Percentiles rank a stretch among this genome's conserved stretches.
phyloP scores from a whole-genome alignment of 169 alveolate genomes.

The Plasmodium falciparum region DNA sequence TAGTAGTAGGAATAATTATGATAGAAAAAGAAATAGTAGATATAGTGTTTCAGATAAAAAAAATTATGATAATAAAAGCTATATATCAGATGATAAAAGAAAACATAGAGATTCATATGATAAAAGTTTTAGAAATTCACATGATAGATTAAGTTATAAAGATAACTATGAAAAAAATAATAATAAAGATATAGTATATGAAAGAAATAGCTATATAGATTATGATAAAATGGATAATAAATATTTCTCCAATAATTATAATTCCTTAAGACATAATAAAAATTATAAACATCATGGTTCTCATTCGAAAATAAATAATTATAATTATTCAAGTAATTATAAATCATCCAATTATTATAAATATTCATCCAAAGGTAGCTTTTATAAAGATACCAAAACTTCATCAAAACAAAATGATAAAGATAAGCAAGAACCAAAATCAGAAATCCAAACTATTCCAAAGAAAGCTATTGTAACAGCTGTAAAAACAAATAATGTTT shows the following conservation, averaged over 20 bases:
- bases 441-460: conserved; percentile 56
- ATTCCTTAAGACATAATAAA: conserved; percentile 51
- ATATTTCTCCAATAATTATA: conserved; percentile 57
- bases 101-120: conserved; percentile 43
- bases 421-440: conserved; percentile 39
- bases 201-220: conserved; percentile 48
- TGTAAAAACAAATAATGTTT: conserved; percentile 65
- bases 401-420: conserved; percentile 33
- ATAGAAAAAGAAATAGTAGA: conserved; percentile 46
- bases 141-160: conserved; percentile 49
- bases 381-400: conserved; percentile 17
- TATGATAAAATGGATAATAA: conserved; percentile 72
- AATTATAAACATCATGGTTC: conserved; percentile 29
- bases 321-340: conserved; percentile 31
- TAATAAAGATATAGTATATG: conserved; percentile 24
- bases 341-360: conserved; percentile 55
- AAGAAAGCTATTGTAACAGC: conserved; percentile 69
- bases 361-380: conserved; percentile 35
- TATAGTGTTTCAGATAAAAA: conserved; percentile 31
- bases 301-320: conserved; percentile 43
- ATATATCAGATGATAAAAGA: conserved; percentile 44
- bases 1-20: conserved; percentile 46
- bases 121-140: conserved; percentile 38
- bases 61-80: conserved; percentile 41
- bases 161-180: conserved; percentile 31